Conservation (phyloP, 805 yeast genomes). For the Monosporozyma yasuniensis region DNA sequence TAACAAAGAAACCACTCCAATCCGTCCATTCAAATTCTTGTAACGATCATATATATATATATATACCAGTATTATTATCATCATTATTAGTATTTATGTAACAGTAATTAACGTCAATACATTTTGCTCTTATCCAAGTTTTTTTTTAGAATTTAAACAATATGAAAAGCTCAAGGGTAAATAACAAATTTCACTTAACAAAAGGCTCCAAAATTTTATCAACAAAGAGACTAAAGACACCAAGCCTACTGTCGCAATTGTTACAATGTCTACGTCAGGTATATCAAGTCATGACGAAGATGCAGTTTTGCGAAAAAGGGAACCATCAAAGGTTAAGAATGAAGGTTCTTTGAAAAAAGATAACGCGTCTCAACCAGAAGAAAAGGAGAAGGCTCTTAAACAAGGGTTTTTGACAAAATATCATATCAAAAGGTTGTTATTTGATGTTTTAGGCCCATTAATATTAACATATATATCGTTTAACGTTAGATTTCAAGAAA, state of each 20-base stretch:
- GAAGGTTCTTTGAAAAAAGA: not conserved
- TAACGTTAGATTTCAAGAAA: constrained; percentile 63
- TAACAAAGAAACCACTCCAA: constrained; percentile 53
- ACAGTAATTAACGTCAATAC: not conserved
- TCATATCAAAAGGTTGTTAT: not conserved
- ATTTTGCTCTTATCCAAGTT: not conserved
- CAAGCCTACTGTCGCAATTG: not conserved
- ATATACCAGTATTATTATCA: not conserved
- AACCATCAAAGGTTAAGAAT: not conserved
- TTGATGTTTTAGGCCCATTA: constrained; percentile 30
- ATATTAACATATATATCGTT: constrained; percentile 62
- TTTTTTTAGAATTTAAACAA: not conserved
- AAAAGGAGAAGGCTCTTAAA: not conserved
- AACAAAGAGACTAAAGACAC: not conserved
- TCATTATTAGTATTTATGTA: not conserved
- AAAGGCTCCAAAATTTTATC: not conserved
- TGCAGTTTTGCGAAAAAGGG: not conserved
- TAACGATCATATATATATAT: not conserved
- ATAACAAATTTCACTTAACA: not conserved
- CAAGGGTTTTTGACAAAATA: not conserved
- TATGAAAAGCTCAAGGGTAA: not conserved
- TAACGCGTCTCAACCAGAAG: not conserved
- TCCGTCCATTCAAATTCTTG: constrained; percentile 31
- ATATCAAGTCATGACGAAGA: not conserved
- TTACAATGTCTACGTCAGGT: not conserved